phyloP scores from a whole-genome alignment of 495 filamentous ascomycete genomes.

The Neurospora sp. region DNA sequence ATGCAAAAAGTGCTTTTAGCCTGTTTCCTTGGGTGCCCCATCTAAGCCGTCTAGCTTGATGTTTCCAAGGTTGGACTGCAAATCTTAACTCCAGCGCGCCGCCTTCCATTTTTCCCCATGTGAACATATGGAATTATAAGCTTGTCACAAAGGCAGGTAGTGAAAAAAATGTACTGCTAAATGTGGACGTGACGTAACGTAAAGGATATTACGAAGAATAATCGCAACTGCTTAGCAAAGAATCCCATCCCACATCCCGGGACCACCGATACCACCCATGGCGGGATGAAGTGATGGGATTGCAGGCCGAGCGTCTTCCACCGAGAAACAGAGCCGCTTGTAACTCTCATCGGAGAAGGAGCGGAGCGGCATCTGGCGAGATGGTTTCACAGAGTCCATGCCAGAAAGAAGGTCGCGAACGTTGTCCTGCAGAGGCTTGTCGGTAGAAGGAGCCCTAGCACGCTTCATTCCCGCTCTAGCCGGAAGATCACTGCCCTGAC shows the following conservation, averaged over 20 bases:
- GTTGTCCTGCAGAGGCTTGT: conserved; percentile 58
- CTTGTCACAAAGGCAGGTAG: conserved; percentile 19
- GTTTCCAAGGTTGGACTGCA: conserved; percentile 17
- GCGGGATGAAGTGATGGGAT: conserved; percentile 30
- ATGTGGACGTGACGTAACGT: background rate
- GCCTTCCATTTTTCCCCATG: conserved; percentile 2
- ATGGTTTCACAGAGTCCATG: conserved; percentile 9
- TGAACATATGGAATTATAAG: conserved; percentile 19
- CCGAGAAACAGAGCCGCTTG: conserved; percentile 53
- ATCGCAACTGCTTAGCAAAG: conserved; percentile 24
- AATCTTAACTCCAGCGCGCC: conserved; percentile 13
- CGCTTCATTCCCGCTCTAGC: conserved; percentile 47
- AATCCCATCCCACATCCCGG: conserved; percentile 53
- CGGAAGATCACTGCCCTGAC: conserved; percentile 10
- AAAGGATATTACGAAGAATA: background rate
- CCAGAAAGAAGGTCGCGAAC: conserved; percentile 51
- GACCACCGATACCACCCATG: conserved; percentile 35
- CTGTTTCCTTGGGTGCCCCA: conserved; percentile 13
- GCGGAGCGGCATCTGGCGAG: conserved; percentile 27
- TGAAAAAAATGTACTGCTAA: conserved; percentile 4
- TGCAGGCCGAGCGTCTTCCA: conserved; percentile 26
- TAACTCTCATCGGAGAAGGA: conserved; percentile 27
- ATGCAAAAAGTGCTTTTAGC: conserved; percentile 24
- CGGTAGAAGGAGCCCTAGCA: conserved; percentile 57
- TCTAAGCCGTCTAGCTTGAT: conserved; percentile 25